Base-by-base conservation (phyloP, 345 rosid genomes). In the Eucalyptus curtisii region DNA sequence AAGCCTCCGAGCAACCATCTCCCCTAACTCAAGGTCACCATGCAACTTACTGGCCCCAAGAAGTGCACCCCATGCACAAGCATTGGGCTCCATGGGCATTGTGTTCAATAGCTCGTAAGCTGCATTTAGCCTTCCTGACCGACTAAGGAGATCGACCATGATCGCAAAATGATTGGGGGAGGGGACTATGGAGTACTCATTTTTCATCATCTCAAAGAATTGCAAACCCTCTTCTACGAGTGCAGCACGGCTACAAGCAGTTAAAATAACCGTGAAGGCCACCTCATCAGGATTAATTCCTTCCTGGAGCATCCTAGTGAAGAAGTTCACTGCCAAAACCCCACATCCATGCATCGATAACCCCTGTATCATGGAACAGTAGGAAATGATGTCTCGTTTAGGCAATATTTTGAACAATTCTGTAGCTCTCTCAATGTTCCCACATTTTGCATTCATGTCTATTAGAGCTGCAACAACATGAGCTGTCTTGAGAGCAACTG, bases 391-490 rank as follows among this genome's bases (percentile, higher is more conserved):
- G 87, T 94, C 96, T 4, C 92, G 90, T n/a, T 13, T 86, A 86
- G 96, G 93, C 93, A 95, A 91, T 59, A 89, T 89, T 90, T 93
- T 93, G 40, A 96, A 95, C 92, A 96, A 91, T 22, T 87, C 87
- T 19, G 86, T 68, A 5, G 98, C 98, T 89, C 95, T 93, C 55
- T 93, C 93, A 90, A 96, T 88, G 91, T 94, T 93, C 84, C 97
- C 98, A 89, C 98, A 95, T 90, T 96, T 97, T 1, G 95, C 95
- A 90, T 96, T 94, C 99, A 97, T 97, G 88, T 95, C 96, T 86
- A 97, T 90, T 87, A 93, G 93, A 50, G 98, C 96, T 33, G 96
- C 94, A 64, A 90, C 30, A 86, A 97, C 94, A 89, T 95, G 94
- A 89, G 87, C 53, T 81, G 87, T 95, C 85, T 91, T 42, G 53